Percentiles rank a stretch among this genome's conserved stretches.
phyloP scores from a whole-genome alignment of 495 filamentous ascomycete genomes.

The Aspergillus haitiensis region DNA sequence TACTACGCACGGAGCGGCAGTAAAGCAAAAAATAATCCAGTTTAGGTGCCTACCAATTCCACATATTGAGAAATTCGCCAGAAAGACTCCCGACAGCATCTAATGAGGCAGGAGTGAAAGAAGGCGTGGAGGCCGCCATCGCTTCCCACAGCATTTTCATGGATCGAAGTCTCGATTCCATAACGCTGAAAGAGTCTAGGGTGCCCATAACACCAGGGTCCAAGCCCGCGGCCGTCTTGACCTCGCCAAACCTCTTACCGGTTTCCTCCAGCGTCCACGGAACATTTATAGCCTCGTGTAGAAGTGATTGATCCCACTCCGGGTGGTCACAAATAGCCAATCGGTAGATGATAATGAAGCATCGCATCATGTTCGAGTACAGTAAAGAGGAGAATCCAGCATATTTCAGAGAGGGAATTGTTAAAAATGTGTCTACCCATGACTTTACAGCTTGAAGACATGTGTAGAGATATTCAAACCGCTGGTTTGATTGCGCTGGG shows the following conservation, averaged over 20 bases:
- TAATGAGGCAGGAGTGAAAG: neutral
- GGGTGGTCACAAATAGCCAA: conserved; percentile 4
- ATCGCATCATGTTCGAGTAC: neutral
- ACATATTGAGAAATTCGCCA: neutral
- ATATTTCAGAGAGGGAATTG: conserved; percentile 7
- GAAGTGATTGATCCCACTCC: conserved; percentile 2
- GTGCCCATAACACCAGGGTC: neutral
- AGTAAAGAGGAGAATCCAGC: neutral
- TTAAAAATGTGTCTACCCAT: conserved; percentile 11
- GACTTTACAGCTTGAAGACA: conserved; percentile 11
- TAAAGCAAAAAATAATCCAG: no score
- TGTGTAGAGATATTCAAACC: conserved; percentile 8
- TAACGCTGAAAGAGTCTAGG: neutral
- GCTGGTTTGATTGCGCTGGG: conserved; percentile 3
- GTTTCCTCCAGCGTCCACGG: neutral
- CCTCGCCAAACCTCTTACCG: neutral
- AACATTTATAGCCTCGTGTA: neutral
- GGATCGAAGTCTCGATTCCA: neutral
- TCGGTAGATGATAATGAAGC: neutral
- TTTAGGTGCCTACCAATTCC: neutral
- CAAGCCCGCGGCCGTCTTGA: neutral
- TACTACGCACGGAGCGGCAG: no score
- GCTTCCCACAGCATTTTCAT: neutral
- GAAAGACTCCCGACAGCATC: neutral
- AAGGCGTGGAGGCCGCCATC: neutral